phyloP scores from a whole-genome alignment of 805 yeast genomes.

The Scheffersomyces ergatensis region DNA sequence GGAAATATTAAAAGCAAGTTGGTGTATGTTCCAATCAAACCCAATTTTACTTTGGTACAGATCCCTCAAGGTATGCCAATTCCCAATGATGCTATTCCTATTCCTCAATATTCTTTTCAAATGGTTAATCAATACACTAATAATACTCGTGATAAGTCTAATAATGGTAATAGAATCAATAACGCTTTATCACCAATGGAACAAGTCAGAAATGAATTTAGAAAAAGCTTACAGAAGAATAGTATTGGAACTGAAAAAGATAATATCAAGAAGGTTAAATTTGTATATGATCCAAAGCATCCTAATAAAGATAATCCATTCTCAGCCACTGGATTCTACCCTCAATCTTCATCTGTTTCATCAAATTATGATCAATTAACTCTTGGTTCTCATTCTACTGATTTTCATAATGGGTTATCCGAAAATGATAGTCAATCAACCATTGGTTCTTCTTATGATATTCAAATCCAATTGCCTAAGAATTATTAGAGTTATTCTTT shows the following conservation, averaged over 20 bases:
- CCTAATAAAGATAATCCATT: conserved; percentile 9
- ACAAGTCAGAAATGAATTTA: conserved; percentile 1
- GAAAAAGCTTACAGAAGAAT: conserved; percentile 1
- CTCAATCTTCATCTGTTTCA: background rate
- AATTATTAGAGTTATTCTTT: background rate
- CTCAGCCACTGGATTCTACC: conserved; percentile 14
- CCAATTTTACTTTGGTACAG: conserved; percentile 5
- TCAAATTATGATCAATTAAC: background rate
- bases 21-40: background rate
- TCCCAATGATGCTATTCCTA: conserved; percentile 22
- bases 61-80: conserved; percentile 18
- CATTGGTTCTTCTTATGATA: conserved; percentile 19
- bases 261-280: background rate
- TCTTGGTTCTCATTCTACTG: background rate
- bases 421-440: conserved; percentile 13
- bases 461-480: conserved; percentile 25
- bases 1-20: background rate
- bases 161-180: conserved; percentile 1
- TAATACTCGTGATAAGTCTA: background rate
- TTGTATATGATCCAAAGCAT: background rate
- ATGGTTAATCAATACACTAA: no score
- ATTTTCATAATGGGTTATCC: background rate
- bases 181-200: background rate
- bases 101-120: conserved; percentile 1
- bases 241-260: conserved; percentile 1